These are phyloP conservation scores for Ustilago shanxiensis DNA, from an alignment of 1,284 basidiomycete species.

Conservation along the genomic window DNA sequence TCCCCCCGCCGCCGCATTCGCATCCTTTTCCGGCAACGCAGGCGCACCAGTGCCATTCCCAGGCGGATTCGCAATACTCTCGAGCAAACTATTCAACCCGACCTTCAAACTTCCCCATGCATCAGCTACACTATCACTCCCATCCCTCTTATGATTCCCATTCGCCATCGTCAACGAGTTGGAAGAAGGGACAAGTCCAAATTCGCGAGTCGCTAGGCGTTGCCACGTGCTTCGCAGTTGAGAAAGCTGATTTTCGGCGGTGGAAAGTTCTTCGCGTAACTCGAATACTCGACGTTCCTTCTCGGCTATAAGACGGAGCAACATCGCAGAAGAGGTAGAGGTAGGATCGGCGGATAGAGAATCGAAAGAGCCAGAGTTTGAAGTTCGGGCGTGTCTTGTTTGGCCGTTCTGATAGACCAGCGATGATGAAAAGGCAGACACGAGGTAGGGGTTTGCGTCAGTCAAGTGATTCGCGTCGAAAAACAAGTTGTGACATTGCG, in stretches of 20 bases:
- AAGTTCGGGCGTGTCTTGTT: neutral
- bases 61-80: slow-evolving; percentile 22
- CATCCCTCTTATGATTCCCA: neutral
- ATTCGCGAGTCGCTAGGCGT: slow-evolving; percentile 23
- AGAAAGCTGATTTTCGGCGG: slow-evolving; percentile 23
- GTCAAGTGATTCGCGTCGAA: neutral
- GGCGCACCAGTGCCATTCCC: neutral
- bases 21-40: neutral
- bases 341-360: neutral
- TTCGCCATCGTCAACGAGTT: neutral
- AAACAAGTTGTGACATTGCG: neutral
- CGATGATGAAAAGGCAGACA: neutral
- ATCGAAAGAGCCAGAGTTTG: neutral
- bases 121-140: slow-evolving; percentile 18
- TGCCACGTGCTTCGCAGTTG: slow-evolving; percentile 36
- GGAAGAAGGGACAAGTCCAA: slow-evolving; percentile 5
- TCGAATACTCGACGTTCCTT: slow-evolving; percentile 70
- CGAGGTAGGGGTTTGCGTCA: slow-evolving; percentile 12
- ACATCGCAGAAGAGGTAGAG: slow-evolving; percentile 28
- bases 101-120: slow-evolving; percentile 47
- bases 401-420: slow-evolving; percentile 1
- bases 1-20: slow-evolving; percentile 20
- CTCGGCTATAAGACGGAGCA: slow-evolving; percentile 68
- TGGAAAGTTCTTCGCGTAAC: slow-evolving; percentile 60
- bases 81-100: slow-evolving; percentile 40